Base-by-base conservation (phyloP, 2,329 filamentous ascomycete genomes). In the Talaromyces sp. region DNA sequence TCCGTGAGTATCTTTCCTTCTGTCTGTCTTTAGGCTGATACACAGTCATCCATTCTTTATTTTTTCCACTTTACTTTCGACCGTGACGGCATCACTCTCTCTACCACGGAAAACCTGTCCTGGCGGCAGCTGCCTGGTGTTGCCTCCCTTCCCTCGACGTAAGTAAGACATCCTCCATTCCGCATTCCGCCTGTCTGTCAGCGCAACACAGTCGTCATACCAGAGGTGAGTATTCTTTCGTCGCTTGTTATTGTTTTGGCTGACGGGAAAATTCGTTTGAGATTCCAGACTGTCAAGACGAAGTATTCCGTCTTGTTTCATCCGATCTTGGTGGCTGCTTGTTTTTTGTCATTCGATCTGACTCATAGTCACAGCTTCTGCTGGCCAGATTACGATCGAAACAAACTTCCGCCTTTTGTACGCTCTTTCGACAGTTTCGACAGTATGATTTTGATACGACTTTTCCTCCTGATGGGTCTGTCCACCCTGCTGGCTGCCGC, bases 381-480 rank as follows among this genome's bases (percentile, higher is more conserved):
- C 60, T 24, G 56, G 56, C 9, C 60, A 62, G 57, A 57, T 61
- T 19, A 27, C 24, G 19, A 62, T 26, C 19, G 9, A 29, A 49
- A 35, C 5, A 35, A 14, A 35, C 24, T 21, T 31, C 53, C 29
- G 21, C 32, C 7, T n/a, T 32, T 49, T 27, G n/a, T n/a, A n/a
- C n/a, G n/a, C 13, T 38, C 29, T 56, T n/a, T 21, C 9, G 14
- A 24, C 19, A 13, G 3, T 46, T 13, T 21, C 43, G 9, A 46
- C 54, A 58, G n/a, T 7, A 63, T 63, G 62, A 46, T 61, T 57
- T 52, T 63, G 49, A 24, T 64, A 24, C 72, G 73, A 50, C 26
- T 77, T 49, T 62, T 74, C 9, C 62, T 77, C 7, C 62, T 76
- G 14, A 55, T 76, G 32, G 68, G 71, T 4, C 58, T 69, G 11